phyloP scores from a whole-genome alignment of 768 basidiomycete genomes.

The Macrolepiota dolichaula region DNA sequence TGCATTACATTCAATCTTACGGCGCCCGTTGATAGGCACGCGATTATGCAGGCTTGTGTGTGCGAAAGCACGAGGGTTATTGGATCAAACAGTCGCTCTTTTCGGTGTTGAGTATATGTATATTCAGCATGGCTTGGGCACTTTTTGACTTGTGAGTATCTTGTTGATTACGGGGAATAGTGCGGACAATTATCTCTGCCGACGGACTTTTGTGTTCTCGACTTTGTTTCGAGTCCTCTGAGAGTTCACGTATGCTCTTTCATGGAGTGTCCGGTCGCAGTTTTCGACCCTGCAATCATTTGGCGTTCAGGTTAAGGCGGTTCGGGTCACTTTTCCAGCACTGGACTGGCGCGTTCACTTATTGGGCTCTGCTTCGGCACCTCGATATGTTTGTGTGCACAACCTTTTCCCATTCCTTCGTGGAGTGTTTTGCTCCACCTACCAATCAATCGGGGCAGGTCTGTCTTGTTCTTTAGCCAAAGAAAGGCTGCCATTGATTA shows the following conservation, averaged over 20 bases:
- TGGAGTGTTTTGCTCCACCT: neutral
- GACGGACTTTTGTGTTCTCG: neutral
- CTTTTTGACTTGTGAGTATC: too few relatives aligned
- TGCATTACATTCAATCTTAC: too few relatives aligned
- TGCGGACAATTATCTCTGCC: neutral
- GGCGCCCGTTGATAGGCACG: too few relatives aligned
- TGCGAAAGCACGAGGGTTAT: too few relatives aligned
- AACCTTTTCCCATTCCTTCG: neutral
- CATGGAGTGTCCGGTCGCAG: neutral
- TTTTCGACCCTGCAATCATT: neutral
- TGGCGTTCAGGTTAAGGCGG: neutral
- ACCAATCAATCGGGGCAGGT: neutral
- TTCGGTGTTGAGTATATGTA: too few relatives aligned
- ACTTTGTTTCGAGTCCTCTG: neutral
- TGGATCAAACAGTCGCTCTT: too few relatives aligned
- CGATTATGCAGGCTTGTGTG: too few relatives aligned
- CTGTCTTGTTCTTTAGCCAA: neutral
- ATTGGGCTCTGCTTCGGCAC: neutral
- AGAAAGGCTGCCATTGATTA: too few relatives aligned
- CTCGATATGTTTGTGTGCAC: neutral
- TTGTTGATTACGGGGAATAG: too few relatives aligned
- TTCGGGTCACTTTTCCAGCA: neutral
- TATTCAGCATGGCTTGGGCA: too few relatives aligned
- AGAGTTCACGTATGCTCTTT: too few relatives aligned
- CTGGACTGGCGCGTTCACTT: neutral